A percentile compares a stretch with the other conserved stretches of the same genome.
Evolutionary conservation across 1,284 basidiomycete species (phyloP).

Genomic region (Phellinidium pouzarii): DNA sequence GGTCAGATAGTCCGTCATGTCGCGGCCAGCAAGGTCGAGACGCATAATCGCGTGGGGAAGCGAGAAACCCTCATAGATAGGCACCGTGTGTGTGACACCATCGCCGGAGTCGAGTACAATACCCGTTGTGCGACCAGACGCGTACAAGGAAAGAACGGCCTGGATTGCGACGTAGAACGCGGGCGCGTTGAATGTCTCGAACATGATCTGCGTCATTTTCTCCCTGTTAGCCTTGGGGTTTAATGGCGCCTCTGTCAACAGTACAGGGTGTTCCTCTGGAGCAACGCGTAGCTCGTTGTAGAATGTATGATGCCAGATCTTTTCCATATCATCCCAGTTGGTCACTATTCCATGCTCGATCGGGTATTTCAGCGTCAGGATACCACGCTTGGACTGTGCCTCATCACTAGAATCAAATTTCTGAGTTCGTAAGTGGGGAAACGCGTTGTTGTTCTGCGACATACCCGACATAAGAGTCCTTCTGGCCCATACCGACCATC

Average conservation of each 20-base stretch:
- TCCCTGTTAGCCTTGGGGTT: constrained; percentile 94
- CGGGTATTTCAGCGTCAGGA: constrained; percentile 86
- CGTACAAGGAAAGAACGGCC: constrained; percentile 88
- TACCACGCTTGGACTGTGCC: constrained; percentile 94
- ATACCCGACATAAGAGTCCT: constrained; percentile 84
- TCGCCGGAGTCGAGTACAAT: constrained; percentile 93
- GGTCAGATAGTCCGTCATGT: constrained; percentile 88
- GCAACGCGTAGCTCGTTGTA: constrained; percentile 82
- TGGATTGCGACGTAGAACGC: constrained; percentile 94
- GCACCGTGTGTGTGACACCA: constrained; percentile 90
- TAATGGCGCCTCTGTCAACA: constrained; percentile 88
- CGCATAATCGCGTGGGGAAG: constrained; percentile 92
- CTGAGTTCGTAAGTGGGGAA: neutral
- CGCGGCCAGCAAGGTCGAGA: constrained; percentile 93
- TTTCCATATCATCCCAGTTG: constrained; percentile 97
- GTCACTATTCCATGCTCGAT: constrained; percentile 86
- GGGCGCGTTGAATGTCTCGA: constrained; percentile 93
- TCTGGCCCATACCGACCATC: constrained; percentile 86
- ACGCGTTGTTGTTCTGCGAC: constrained; percentile 25
- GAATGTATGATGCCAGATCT: constrained; percentile 92
- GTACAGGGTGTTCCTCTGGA: constrained; percentile 90
- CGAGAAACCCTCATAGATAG: constrained; percentile 94
- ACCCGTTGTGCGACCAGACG: constrained; percentile 89
- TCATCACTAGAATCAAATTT: constrained; percentile 59
- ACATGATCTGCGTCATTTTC: constrained; percentile 98